Base-by-base conservation (phyloP, 805 yeast species). In the Phaffomyces thermotolerans region DNA sequence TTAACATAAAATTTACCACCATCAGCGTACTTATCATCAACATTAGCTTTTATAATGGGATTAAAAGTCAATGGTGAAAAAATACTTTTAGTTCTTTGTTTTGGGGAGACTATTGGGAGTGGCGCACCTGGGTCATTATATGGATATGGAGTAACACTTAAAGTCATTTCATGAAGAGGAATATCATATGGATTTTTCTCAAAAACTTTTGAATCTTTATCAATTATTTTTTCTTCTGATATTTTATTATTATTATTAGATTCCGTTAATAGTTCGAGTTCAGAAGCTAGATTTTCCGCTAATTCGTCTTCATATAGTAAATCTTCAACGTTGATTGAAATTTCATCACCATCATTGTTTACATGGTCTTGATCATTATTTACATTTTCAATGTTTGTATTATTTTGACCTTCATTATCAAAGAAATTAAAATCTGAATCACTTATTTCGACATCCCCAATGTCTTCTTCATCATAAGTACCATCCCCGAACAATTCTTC, bases 51-150 rank as follows among this genome's bases (percentile, higher is more conserved):
- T 43, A 87, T 83, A 17, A 82, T 73, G 1, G 96, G 95, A 53
- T 86, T 84, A 64, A 89, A 90, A 35, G 75, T 72, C 35, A 89
- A 67, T 0, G 95, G 95, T 0, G 95, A 85, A 62, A 88, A 90
- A 0, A 82, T 78, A 36, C 95, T 85, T 44, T 66, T 75, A 41
- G 60, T 66, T 40, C 60, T 63, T 10, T 66, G 73, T 35, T 58
- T 69, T n/a, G 76, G 73, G 0, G 77, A 64, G 45, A 50, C 72
- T 17, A 76, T 63, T 0, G 95, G 91, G 3, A 79, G 65, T 4
- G 95, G 95, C 0, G 95, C 95, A 36, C 95, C 95, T 0, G 95
- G 95, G 57, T 85, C 95, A 39, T 70, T 76, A 52, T 84, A 84
- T 22, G 75, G 62, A 0, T 72, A 60, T 1, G 81, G 81, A 2